phyloP scores from a whole-genome alignment of 208 protist species.

The Leishmania lainsoni region DNA sequence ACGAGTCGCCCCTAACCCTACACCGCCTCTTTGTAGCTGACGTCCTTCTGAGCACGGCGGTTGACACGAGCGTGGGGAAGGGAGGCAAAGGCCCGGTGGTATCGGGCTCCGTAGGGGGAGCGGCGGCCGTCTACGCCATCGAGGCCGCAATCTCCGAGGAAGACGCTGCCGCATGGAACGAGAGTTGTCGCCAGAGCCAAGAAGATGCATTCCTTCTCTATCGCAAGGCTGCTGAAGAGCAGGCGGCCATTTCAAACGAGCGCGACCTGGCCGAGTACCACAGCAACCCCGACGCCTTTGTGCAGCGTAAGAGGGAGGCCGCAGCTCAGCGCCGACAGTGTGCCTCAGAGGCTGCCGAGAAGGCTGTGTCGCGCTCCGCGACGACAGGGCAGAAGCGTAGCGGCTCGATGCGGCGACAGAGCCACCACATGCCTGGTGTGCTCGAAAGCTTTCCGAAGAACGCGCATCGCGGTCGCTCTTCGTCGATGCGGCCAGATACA shows the following conservation, averaged over 20 bases:
- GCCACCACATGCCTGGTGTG: conserved; percentile 1
- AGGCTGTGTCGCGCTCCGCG: conserved; percentile 4
- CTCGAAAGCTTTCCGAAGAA: conserved; percentile 13
- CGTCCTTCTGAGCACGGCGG: conserved; percentile 33
- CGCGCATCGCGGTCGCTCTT: conserved; percentile 8
- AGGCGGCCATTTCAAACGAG: conserved; percentile 22
- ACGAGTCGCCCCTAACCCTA: conserved; percentile 12
- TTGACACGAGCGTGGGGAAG: conserved; percentile 2
- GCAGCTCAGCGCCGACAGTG: conserved; percentile 35
- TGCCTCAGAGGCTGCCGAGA: conserved; percentile 18
- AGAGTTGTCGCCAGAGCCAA: conserved; percentile 54
- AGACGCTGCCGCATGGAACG: conserved; percentile 55
- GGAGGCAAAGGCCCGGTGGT: conserved; percentile 14
- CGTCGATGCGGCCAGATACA: conserved; percentile 8
- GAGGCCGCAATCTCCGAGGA: conserved; percentile 58
- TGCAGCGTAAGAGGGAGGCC: conserved; percentile 41
- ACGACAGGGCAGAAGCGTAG: neutral
- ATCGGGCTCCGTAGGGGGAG: neutral
- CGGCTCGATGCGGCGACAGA: conserved; percentile 13
- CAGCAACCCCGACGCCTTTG: conserved; percentile 41
- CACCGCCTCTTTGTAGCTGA: conserved; percentile 62
- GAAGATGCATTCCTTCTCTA: conserved; percentile 41
- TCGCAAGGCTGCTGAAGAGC: conserved; percentile 34
- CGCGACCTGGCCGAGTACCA: conserved; percentile 43
- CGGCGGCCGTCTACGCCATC: conserved; percentile 40